Base-by-base conservation (phyloP, 2,329 filamentous ascomycete genomes). In the Fusarium virguliforme region DNA sequence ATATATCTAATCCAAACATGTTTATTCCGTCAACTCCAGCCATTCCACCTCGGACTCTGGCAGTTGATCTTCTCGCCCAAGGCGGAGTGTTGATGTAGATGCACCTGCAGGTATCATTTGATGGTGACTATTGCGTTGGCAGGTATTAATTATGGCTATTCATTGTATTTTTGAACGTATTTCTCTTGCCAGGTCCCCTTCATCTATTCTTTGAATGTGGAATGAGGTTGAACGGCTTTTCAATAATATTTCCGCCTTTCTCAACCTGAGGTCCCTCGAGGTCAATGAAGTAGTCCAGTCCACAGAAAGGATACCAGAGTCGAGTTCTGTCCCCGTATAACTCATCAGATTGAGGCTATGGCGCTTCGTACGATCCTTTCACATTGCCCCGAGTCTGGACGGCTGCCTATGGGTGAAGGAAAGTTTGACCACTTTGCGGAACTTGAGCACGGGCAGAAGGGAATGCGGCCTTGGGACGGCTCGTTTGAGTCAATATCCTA, bases 381-480 rank as follows among this genome's bases (percentile, higher is more conserved):
- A 90, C 88, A 56, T 85, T 78, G 1, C 86, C 86, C 4, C 78
- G 78, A 0, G 88, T 87, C 70, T 90, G 88, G 10, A 90, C 80
- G 2, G 83, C 82, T 6, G 78, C 75, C 89, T 88, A 91, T 0
- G 89, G 89, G 34, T 83, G 78, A 5, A 83, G 79, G 74, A 88
- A 91, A 0, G 83, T 18, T 81, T 3, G 78, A 70, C 3, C 82
- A 18, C 86, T 74, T 86, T 85, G 80, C 88, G 91, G 1, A 87
- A 87, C 79, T 91, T 91, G 50, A 88, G 82, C 2, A 90, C 86
- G 54, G 90, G 81, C 10, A 90, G 80, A 1, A 91, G 82, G 2
- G 88, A 82, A 68, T 91, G 88, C 0, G 91, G 81, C 6, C 87
- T 84, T n/a, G 81, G 76, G n/a, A 85, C 73, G 3, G 88, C 79